Conservation (phyloP, 192 early-diverging fungal genomes). For the Coemansia biformis region DNA sequence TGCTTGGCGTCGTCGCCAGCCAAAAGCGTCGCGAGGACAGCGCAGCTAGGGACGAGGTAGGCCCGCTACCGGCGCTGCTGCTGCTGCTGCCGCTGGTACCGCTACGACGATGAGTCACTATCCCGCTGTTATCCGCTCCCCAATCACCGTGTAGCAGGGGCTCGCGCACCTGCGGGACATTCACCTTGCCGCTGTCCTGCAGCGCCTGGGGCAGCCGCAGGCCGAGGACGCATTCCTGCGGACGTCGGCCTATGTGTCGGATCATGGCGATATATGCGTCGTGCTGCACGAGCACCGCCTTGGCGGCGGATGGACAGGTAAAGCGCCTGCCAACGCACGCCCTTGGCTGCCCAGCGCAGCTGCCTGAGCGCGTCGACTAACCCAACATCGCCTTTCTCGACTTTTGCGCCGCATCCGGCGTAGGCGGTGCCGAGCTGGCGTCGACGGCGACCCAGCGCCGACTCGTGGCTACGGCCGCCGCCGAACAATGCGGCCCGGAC, state of each 20-base stretch:
- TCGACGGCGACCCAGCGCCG: constrained; percentile 7
- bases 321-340: too few species aligned
- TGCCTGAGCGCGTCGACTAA: too few species aligned
- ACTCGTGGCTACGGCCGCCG: constrained; percentile 2
- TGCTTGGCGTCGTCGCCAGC: constrained; percentile 17
- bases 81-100: too few species aligned
- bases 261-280: constrained; percentile 6
- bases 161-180: constrained; percentile 31
- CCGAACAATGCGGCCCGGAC: constrained; percentile 5
- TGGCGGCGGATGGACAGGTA: constrained; percentile 31
- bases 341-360: too few species aligned
- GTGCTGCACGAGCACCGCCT: constrained; percentile 14
- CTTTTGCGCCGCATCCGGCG: too few species aligned
- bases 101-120: too few species aligned
- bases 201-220: constrained; percentile 5
- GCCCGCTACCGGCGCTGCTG: neutral
- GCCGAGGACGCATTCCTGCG: constrained; percentile 6
- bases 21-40: constrained; percentile 12
- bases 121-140: too few species aligned
- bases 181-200: constrained; percentile 29
- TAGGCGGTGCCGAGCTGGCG: neutral
- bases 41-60: constrained; percentile 21
- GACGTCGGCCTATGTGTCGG: constrained; percentile 9
- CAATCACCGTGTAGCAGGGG: constrained; percentile 8
- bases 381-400: too few species aligned